Conservation (phyloP, 257 asterid species). For the Eucommia ulmoides region DNA sequence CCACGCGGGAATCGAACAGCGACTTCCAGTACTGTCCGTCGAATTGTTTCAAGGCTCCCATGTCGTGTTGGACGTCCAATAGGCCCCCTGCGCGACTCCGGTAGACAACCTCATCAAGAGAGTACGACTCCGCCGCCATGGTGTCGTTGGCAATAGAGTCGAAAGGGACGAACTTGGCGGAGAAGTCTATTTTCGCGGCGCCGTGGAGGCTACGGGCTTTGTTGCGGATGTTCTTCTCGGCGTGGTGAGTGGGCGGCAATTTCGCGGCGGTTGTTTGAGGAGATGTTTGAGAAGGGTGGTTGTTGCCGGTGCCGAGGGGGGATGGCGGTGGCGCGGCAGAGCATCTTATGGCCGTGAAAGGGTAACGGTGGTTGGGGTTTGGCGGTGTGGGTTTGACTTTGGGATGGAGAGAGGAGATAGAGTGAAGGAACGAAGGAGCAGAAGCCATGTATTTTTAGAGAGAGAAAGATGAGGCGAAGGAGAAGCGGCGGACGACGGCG, state of each 20-base stretch:
- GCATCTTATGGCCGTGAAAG: no score
- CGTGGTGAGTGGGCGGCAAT: no score
- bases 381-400: no score
- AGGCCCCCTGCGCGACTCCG: not conserved
- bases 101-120: not conserved
- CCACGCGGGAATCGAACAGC: not conserved
- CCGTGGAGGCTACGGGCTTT: conserved; percentile 8
- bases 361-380: no score
- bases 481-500: no score
- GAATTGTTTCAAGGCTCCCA: not conserved
- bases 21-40: not conserved
- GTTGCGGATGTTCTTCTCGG: not conserved
- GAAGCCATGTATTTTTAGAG: no score
- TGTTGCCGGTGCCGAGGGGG: not conserved
- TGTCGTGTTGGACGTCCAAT: not conserved
- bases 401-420: no score
- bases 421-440: no score
- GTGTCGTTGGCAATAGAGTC: conserved; percentile 22
- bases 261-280: no score
- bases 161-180: conserved; percentile 60
- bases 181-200: conserved; percentile 22
- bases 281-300: not conserved
- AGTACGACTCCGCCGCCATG: no score
- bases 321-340: not conserved
- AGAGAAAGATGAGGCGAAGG: no score